Conservation (phyloP, 257 asterid species). For the Catharanthus roseus region DNA sequence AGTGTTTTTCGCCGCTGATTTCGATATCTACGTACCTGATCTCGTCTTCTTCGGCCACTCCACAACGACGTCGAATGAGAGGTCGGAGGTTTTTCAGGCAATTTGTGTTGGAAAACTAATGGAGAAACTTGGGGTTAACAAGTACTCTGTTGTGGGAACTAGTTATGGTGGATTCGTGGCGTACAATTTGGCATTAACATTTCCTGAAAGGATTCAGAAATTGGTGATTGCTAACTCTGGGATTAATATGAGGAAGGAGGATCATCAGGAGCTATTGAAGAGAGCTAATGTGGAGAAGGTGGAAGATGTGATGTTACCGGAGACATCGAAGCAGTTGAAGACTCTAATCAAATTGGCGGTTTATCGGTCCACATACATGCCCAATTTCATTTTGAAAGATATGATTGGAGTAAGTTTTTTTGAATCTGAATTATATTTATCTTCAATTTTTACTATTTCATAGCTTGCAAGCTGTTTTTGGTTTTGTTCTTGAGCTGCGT, state of each 20-base stretch:
- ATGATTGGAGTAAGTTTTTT: conserved; percentile 32
- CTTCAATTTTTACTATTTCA: neutral
- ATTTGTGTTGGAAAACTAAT: conserved; percentile 39
- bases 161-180: conserved; percentile 92
- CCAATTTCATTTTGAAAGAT: conserved; percentile 61
- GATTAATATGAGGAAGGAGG: conserved; percentile 45
- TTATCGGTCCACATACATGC: conserved; percentile 33
- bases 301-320: conserved; percentile 60
- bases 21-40: conserved; percentile 60
- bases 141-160: conserved; percentile 60
- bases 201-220: conserved; percentile 75
- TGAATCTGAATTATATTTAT: neutral
- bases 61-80: conserved; percentile 32
- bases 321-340: conserved; percentile 33
- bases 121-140: conserved; percentile 38
- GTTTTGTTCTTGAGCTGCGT: neutral
- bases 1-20: conserved; percentile 39
- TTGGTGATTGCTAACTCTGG: conserved; percentile 86
- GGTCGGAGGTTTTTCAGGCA: conserved; percentile 81
- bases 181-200: conserved; percentile 54
- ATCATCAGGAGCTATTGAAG: conserved; percentile 39
- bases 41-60: conserved; percentile 71
- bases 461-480: neutral
- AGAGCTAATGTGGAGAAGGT: conserved; percentile 38
- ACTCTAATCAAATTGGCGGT: conserved; percentile 29